Evolutionary conservation across 345 rosid genomes (phyloP).

Genomic region (Boechera stricta): DNA sequence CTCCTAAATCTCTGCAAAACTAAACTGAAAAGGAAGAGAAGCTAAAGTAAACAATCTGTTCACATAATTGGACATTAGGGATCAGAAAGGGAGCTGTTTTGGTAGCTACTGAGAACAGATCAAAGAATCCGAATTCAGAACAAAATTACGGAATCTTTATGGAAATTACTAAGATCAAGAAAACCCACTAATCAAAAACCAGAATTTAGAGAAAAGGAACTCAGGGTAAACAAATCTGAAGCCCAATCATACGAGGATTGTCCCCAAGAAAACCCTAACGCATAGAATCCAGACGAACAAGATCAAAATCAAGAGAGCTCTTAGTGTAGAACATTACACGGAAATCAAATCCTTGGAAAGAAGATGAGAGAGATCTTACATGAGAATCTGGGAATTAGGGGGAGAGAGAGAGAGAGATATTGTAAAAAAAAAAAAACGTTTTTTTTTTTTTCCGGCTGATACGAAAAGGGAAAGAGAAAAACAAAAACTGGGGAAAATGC

Average conservation of each 20-base stretch:
- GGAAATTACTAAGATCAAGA: conserved; percentile 3
- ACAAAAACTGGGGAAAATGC: conserved; percentile 1
- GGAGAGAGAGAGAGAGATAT: neutral
- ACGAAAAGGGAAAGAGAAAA: conserved; percentile 2
- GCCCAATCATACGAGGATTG: neutral
- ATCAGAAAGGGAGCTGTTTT: neutral
- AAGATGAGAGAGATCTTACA: conserved; percentile 36
- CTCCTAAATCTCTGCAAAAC: conserved; percentile 23
- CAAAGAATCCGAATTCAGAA: neutral
- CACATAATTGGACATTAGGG: neutral
- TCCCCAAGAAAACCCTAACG: conserved; percentile 10
- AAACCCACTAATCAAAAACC: conserved; percentile 11
- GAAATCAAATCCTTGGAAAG: neutral
- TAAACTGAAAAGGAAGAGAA: neutral
- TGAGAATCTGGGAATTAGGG: conserved; percentile 24
- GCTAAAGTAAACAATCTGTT: neutral
- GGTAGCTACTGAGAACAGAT: conserved; percentile 4
- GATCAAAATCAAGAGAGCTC: neutral
- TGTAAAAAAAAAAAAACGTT: neutral
- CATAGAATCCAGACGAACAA: neutral
- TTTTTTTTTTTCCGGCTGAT: conserved; percentile 9
- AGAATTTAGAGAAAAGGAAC: neutral
- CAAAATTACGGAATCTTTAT: neutral
- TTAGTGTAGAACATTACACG: neutral
- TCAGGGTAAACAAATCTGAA: neutral